Conservation (phyloP, 208 protist genomes). For the Wallacemonas sp. region DNA sequence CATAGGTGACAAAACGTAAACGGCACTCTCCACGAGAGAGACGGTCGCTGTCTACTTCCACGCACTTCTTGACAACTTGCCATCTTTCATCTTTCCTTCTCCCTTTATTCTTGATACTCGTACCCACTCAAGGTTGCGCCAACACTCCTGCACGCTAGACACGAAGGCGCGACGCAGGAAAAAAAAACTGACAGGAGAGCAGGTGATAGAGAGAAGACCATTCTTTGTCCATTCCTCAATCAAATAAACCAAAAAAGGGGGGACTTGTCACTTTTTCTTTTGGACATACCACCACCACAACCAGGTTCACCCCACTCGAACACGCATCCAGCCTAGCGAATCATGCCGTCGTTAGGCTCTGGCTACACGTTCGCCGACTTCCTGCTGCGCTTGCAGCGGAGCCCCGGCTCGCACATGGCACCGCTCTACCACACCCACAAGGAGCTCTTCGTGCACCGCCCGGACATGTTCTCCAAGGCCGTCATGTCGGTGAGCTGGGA, state of each 20-base stretch:
- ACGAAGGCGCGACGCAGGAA: too few relatives aligned
- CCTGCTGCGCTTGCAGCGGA: constrained; percentile 77
- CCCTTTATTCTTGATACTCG: constrained; percentile 7
- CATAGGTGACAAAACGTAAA: too few relatives aligned
- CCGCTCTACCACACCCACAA: constrained; percentile 80
- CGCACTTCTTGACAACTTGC: too few relatives aligned
- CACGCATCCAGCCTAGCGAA: neutral
- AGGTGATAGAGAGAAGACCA: too few relatives aligned
- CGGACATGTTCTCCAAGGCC: constrained; percentile 73
- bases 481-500: constrained; percentile 75
- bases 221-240: too few relatives aligned
- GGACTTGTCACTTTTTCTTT: neutral
- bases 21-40: too few relatives aligned
- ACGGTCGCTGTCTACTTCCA: too few relatives aligned
- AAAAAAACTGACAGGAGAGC: too few relatives aligned
- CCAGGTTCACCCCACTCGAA: too few relatives aligned
- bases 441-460: constrained; percentile 72
- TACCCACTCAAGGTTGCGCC: too few relatives aligned
- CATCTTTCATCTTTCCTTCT: constrained; percentile 17
- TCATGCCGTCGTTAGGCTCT: constrained; percentile 57
- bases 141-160: too few relatives aligned
- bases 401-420: constrained; percentile 65
- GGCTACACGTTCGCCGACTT: constrained; percentile 88
- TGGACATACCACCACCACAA: too few relatives aligned
- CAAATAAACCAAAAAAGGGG: neutral